Base-by-base conservation (phyloP, 768 basidiomycete genomes). In the Boletus barrowsii region DNA sequence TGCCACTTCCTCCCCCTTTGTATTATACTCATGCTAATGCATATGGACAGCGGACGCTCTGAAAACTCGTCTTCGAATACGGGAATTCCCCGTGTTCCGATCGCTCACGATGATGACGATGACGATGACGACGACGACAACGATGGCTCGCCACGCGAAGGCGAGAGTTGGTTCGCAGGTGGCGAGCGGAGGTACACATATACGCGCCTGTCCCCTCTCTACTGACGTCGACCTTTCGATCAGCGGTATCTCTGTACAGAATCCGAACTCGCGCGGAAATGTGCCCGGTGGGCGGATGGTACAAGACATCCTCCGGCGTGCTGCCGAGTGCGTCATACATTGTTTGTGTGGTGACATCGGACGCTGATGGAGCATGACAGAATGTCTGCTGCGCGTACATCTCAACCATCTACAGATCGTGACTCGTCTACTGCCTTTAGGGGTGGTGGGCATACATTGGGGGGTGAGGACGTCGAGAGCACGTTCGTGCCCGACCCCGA, bases 231-330 rank as follows among this genome's bases (percentile, higher is more conserved):
- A 42, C 10, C 42, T 30, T 15, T 35, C 8, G 13, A 33, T 46
- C 65, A 98, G 94, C 69, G 96, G 95, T 3, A 78, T 99, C 43
- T 88, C 87, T 3, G 79, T 98, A 2, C 82, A 96, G 72, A 93
- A 93, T 66, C 96, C 96, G 1, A 82, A 88, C 62, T 52, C 62
- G 22, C 75, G 66, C 15, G 66, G 68, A 44, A 68, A 55, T 24
- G 69, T 71, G 3, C 82, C 82, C 2, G 86, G 83, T 3, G 83
- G 84, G 7, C 66, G 78, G 56, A 74, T 85, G 63, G 88, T 87
- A 24, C 76, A 80, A 42, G 84, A 90, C 59, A 80, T 97, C 39
- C 71, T 98, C 47, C 79, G 85, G 48, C 82, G 91, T 58, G 95
- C 96, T 10, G 83, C 83, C 20, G 82, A 90, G 90, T 94, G 86